Conservation (phyloP, 2,329 filamentous ascomycete species). For the Zelopaecilomyces penicillatus region DNA sequence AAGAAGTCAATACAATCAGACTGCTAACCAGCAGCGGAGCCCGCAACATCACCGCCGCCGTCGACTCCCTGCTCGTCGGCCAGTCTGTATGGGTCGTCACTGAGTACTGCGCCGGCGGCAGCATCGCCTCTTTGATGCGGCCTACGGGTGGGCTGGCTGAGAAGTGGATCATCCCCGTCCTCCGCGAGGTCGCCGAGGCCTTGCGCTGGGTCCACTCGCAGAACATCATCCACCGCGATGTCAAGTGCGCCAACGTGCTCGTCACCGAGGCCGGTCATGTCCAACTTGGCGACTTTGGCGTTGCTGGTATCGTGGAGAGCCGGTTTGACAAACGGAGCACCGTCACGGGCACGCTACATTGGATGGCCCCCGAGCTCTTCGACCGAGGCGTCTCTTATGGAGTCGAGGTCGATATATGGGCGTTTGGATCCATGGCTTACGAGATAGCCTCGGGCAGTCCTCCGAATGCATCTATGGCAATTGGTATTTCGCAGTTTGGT, state of each 20-base stretch:
- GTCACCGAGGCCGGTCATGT: conserved; percentile 67
- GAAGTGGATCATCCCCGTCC: conserved; percentile 60
- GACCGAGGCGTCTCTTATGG: conserved; percentile 43
- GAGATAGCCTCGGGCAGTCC: conserved; percentile 59
- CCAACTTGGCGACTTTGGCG: conserved; percentile 58
- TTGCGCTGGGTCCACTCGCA: conserved; percentile 58
- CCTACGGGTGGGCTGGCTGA: conserved; percentile 59
- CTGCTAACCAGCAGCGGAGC: conserved; percentile 64
- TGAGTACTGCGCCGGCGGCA: conserved; percentile 76
- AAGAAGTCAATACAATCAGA: conserved; percentile 57
- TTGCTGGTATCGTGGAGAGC: conserved; percentile 52
- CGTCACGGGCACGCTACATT: conserved; percentile 59
- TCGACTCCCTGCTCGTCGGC: conserved; percentile 68
- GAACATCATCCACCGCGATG: conserved; percentile 61
- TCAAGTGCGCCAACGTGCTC: conserved; percentile 71
- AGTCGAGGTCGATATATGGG: conserved; percentile 58
- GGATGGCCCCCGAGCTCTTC: conserved; percentile 60
- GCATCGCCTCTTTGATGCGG: conserved; percentile 63
- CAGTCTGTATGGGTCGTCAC: conserved; percentile 80
- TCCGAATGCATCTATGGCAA: conserved; percentile 40
- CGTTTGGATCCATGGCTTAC: conserved; percentile 58
- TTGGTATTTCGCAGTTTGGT: conserved; percentile 33
- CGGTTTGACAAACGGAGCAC: conserved; percentile 55
- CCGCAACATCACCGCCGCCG: conserved; percentile 69
- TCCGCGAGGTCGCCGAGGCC: conserved; percentile 56